Base-by-base conservation (phyloP, 1,139 yeast genomes). In the Blastobotrys apis region DNA sequence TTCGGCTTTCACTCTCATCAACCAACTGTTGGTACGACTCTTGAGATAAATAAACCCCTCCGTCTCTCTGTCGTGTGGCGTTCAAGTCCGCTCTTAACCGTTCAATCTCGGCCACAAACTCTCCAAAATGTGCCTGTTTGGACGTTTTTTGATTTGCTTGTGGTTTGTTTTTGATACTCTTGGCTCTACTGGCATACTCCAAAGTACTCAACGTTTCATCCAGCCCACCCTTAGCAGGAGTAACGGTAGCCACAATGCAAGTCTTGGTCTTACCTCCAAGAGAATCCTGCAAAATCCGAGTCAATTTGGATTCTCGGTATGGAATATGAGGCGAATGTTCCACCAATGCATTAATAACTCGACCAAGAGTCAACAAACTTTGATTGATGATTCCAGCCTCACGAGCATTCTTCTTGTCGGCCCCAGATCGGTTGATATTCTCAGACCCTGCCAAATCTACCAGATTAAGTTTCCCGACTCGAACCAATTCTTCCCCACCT, bases 381-480 rank as follows among this genome's bases (percentile, higher is more conserved):
- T 86, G 94, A 62, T 88, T 88, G 43, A 88, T 88, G 56, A 82
- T 77, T 1, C 95, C 95, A 2, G 95, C 95, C 62, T 86, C 95
- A 53, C 85, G 78, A 0, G 94, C 94, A 16, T 19, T 21, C 25
- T 94, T 71, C 25, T 94, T 71, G 43, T 72, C 77, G 0, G 94
- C 92, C 1, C 95, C 95, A 0, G 94, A 83, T 47, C 86, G 69
- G 49, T 72, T 77, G 40, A 87, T 80, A 56, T 86, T 85, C 59
- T 84, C 94, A 13, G 94, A 83, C 0, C 97, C 96, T 0, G 97
- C 97, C 51, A 88, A 71, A 66, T 88, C 96, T 2, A 87, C 94
- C 33, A 88, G 68, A 58, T 86, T 85, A 59, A 88, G 73, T 53
- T 81, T 84, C 3, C 87, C 83, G 19, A 52, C 78, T 81, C 1